Evolutionary conservation across 1,139 yeast genomes (phyloP), one percentile per base, ranked within the genome.

Genomic region (Yamadazyma oceani): DNA sequence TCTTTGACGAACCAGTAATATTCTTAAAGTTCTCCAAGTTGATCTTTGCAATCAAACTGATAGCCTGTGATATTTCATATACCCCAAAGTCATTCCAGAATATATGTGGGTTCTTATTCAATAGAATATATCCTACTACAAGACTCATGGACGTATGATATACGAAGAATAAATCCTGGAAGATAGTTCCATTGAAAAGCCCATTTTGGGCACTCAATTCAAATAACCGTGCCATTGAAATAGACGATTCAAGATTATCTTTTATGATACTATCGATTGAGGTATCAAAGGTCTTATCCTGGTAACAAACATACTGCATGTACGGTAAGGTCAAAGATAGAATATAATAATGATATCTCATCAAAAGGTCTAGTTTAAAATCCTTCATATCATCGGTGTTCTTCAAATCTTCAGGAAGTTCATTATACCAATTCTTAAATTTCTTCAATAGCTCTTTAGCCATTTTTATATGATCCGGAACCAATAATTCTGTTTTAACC

Each of bases 141-240:
- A 42, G 31, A 21, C 37, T 25, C 45, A 42, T 43, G 10, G 45
- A 15, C 1, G 41, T 40, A 32, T 43, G 38, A 19, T 43, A 40
- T 4, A 37, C 25, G 29, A 34, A 35, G 24, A 37, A 42, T 15
- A 40, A 24, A 26, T 43, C 47, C 14, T 35, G 42, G 16, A 41
- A 41, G 2, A 43, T 17, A 2, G 43, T 36, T 6, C 43, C 45
- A 29, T 39, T 39, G 37, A 41, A 39, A 2, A 29, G 29, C 6
- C 24, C 23, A 3, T 15, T 24, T 5, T 31, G 35, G 25, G 36
- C 34, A 21, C 33, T 17, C 2, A 22, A 6, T 4, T n/a, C 12
- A 16, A 35, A 29, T 19, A 39, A 3, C 17, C 8, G n/a, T n/a
- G 21, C 21, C 21, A 19, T 5, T 19, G 21, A 5, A 6, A 19